These are phyloP conservation scores for Fusarium humuli DNA, from an alignment of 2,329 filamentous ascomycete species.

Conservation along the genomic window DNA sequence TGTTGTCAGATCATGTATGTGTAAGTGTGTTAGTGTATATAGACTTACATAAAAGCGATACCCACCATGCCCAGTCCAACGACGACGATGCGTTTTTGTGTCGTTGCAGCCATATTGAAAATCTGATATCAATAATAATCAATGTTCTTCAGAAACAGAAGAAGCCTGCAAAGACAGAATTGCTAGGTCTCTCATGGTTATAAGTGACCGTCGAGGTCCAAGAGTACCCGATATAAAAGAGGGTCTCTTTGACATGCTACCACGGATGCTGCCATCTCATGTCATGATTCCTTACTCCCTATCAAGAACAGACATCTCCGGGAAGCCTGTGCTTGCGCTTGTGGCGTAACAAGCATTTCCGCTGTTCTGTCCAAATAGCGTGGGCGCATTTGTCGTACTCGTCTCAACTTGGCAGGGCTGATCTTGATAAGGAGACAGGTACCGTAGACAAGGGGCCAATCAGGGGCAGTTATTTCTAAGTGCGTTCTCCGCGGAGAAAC, in stretches of 20 bases:
- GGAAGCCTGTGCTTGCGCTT: constrained; percentile 5
- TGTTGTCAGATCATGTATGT: constrained; percentile 14
- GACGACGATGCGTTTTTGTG: constrained; percentile 76
- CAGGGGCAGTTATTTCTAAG: constrained; percentile 11
- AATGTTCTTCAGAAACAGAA: not conserved
- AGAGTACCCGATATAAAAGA: constrained; percentile 26
- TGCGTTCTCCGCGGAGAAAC: constrained; percentile 43
- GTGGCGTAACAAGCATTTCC: constrained; percentile 42
- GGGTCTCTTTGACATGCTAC: constrained; percentile 16
- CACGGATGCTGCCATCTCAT: constrained; percentile 19
- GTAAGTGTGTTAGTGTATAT: not conserved
- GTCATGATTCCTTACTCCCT: constrained; percentile 28
- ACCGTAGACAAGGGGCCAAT: constrained; percentile 30
- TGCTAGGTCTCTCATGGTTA: constrained; percentile 22
- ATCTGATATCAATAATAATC: not conserved
- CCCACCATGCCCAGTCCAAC: constrained; percentile 94
- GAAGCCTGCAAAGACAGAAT: not conserved
- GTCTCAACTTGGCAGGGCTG: constrained; percentile 17
- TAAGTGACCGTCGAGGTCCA: constrained; percentile 25
- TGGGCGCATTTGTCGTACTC: constrained; percentile 19
- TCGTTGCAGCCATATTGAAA: constrained; percentile 34
- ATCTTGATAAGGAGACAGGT: constrained; percentile 43
- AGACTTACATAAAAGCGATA: constrained; percentile 83
- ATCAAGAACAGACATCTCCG: constrained; percentile 44
- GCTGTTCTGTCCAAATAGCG: constrained; percentile 15